Percentiles rank a stretch among this genome's conserved stretches.
Conservation (phyloP, 805 yeast genomes). For the Myxozyma neglecta region DNA sequence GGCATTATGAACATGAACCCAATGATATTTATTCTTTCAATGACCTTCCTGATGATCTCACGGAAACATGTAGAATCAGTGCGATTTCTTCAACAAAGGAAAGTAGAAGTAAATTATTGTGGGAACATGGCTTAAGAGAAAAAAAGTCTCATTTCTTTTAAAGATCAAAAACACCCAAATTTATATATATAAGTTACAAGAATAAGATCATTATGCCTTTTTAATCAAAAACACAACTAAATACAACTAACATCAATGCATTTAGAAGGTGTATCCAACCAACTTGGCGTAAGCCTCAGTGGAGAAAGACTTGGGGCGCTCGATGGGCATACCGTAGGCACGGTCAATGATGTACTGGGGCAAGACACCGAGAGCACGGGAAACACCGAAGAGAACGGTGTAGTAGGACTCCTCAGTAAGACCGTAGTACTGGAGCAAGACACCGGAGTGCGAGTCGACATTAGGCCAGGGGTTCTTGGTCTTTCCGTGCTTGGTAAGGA, state of each 20-base stretch:
- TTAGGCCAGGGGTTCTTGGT: conserved; percentile 94
- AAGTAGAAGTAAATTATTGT: too few relatives aligned
- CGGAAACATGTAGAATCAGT: too few relatives aligned
- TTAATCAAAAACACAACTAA: not conserved
- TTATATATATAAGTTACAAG: conserved; percentile 3
- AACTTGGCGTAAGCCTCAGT: conserved; percentile 88
- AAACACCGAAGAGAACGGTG: conserved; percentile 83
- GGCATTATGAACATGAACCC: too few relatives aligned
- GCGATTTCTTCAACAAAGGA: too few relatives aligned
- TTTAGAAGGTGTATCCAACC: conserved; percentile 41
- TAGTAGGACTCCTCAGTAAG: conserved; percentile 78
- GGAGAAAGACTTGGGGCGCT: conserved; percentile 91
- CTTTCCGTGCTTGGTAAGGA: conserved; percentile 80
- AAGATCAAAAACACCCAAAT: not conserved
- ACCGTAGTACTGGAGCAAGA: conserved; percentile 80
- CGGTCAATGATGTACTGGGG: conserved; percentile 85
- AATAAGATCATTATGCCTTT: not conserved
- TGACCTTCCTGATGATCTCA: too few relatives aligned
- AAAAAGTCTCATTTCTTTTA: not conserved
- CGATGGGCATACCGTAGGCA: conserved; percentile 78
- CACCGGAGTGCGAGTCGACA: conserved; percentile 87
- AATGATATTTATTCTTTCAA: too few relatives aligned
- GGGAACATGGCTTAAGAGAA: not conserved
- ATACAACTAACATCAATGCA: not conserved
- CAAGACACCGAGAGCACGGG: conserved; percentile 82